Base-by-base conservation (phyloP, 495 filamentous ascomycete species). In the Aspergillus biplanus region DNA sequence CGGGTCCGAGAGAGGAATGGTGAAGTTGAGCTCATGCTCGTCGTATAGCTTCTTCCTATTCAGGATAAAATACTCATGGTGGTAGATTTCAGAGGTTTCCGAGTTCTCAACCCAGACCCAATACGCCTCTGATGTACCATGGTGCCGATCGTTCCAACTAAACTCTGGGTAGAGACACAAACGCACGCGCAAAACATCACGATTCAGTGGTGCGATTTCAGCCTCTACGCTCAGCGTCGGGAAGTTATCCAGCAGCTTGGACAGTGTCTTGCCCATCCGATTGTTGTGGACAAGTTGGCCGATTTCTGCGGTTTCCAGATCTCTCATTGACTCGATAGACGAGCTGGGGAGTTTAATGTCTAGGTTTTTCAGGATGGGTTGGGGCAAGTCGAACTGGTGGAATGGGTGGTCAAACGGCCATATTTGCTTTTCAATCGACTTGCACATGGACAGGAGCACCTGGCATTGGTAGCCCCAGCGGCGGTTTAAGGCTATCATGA, bases 51-150 rank as follows among this genome's bases (percentile, higher is more conserved):
- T 97, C 76, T 86, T 90, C 57, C 92, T 83, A 57, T 85, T 93
- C 6, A 99, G 82, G 55, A 99, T 91, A 78, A 98, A 98, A 73
- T 90, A 97, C 73, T 99, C 95, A 61, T 97, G 92, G 69, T 99
- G 95, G 67, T 96, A 99, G 42, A 99, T 97, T 71, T 98, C 93
- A 2, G 91, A 94, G 0, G 93, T 97, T 67, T 98, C 96, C 0
- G 94, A 97, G 70, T 98, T 96, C 75, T 99, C 95, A 15, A 98
- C 94, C 96, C 96, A 98, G 53, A 98, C 89, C 87, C 93, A 98
- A 76, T 95, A 99, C 18, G 92, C 93, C 70, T 99, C 95, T 3
- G 94, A 97, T 5, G 86, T 89, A 3, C 96, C 96, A 73, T 99
- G 92, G 54, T 97, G 84, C n/a, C 87, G 87, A 65, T 99, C 96